phyloP scores from a whole-genome alignment of 164 flowering plant genomes.

The Akebia trifoliata region DNA sequence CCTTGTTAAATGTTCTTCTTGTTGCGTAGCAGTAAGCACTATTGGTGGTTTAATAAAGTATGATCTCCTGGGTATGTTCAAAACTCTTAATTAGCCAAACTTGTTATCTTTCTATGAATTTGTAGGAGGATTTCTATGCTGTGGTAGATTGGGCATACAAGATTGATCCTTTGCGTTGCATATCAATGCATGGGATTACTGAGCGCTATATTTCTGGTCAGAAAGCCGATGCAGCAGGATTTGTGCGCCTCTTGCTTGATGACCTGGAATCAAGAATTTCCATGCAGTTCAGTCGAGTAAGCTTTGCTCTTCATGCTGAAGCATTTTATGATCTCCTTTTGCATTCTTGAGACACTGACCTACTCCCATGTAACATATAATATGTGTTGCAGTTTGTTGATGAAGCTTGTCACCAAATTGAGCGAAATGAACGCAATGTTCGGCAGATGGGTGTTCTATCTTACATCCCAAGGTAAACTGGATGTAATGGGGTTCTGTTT shows the following conservation, averaged over 20 bases:
- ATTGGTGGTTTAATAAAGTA: not conserved
- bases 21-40: not conserved
- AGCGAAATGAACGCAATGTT: conserved; percentile 85
- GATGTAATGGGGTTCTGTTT: not conserved
- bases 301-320: conserved; percentile 13
- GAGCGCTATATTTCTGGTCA: conserved; percentile 93
- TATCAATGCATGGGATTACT: conserved; percentile 99
- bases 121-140: conserved; percentile 91
- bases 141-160: conserved; percentile 99
- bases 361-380: conserved; percentile 5
- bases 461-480: conserved; percentile 79
- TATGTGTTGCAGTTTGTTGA: conserved; percentile 80
- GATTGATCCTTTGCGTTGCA: conserved; percentile 95
- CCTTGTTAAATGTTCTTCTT: not conserved
- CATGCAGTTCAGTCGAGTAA: conserved; percentile 67
- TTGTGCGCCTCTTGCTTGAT: conserved; percentile 92
- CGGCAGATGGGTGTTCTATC: conserved; percentile 80
- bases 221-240: conserved; percentile 99
- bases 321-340: not conserved
- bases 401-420: conserved; percentile 97
- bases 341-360: conserved; percentile 5
- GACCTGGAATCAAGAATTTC: conserved; percentile 90
- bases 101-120: not conserved
- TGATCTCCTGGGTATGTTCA: not conserved
- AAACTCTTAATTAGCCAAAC: not conserved